Evolutionary conservation across 306 rosid genomes (phyloP), one percentile per base, ranked within the genome.

Genomic region (Prunus mongolica): DNA sequence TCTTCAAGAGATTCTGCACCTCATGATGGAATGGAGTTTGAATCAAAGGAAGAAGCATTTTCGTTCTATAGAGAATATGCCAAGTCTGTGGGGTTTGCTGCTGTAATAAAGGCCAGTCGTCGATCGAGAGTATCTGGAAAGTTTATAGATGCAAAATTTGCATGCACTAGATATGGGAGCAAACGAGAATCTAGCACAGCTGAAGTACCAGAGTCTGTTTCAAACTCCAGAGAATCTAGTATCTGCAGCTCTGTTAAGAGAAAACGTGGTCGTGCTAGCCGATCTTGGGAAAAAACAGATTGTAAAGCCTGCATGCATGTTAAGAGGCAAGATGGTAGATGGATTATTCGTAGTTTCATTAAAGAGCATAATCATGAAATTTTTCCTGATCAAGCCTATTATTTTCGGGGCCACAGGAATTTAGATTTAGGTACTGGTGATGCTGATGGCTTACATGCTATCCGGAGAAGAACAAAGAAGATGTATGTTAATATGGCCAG

Each of bases 291-390:
- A 27, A 86, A 86, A 78, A 83, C 82, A 19, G 85, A 84, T 67
- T 86, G 89, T 73, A 83, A 80, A 41, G 87, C 89, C 57, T 71
- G 80, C 72, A 66, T 86, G 87, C 89, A 86, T 76, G 89, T 83
- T 65, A 86, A 86, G 78, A 80, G 77, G 71, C 85, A 83, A 66
- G 81, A 73, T 69, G 83, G 85, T 58, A 72, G 69, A 72, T 86
- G 89, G 89, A 73, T 77, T 47, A 51, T 86, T 65, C 61, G 54
- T 72, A 74, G 68, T 71, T 73, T 77, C 72, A 52, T 77, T 13
- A 80, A 82, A 80, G 89, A 86, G 67, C 87, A 86, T 69, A 86
- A 86, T 78, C 89, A 86, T 78, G 89, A 86, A 62, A 74, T 83
- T 75, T 75, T 67, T 12, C 85, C 82, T 19, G 83, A 81, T 65